phyloP scores from a whole-genome alignment of 768 basidiomycete genomes.

The Pulveroboletus sp. region DNA sequence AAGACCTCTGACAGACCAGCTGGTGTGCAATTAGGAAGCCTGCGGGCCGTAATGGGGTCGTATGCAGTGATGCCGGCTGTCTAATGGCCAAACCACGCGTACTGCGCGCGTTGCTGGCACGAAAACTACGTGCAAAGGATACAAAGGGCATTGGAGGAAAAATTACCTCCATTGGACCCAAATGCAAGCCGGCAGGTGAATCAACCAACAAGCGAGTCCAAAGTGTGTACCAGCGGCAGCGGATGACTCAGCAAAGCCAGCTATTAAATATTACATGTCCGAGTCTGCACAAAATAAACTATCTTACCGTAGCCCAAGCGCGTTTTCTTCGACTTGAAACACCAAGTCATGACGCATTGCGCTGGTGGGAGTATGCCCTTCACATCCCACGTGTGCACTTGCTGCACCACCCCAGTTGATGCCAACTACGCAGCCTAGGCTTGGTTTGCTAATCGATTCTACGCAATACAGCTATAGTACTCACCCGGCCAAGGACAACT shows the following conservation, averaged over 20 bases:
- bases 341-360: too few species aligned
- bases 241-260: slow-evolving; percentile 18
- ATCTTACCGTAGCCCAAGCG: too few species aligned
- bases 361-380: too few species aligned
- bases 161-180: slow-evolving; percentile 16
- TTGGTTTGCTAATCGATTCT: too few species aligned
- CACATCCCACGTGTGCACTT: too few species aligned
- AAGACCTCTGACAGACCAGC: slow-evolving; percentile 18
- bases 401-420: too few species aligned
- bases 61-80: slow-evolving; percentile 7
- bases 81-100: slow-evolving; percentile 11
- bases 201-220: neutral
- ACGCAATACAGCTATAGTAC: too few species aligned
- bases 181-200: neutral
- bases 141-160: slow-evolving; percentile 24
- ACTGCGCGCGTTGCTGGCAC: slow-evolving; percentile 10
- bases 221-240: slow-evolving; percentile 6
- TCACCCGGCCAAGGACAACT: too few species aligned
- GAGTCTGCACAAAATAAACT: too few species aligned
- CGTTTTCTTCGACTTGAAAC: too few species aligned
- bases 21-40: slow-evolving; percentile 5
- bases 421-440: too few species aligned
- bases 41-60: slow-evolving; percentile 10
- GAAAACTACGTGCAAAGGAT: slow-evolving; percentile 19
- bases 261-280: too few species aligned